phyloP scores from a whole-genome alignment of 2,329 filamentous ascomycete species.

The Penicillium frequentans region DNA sequence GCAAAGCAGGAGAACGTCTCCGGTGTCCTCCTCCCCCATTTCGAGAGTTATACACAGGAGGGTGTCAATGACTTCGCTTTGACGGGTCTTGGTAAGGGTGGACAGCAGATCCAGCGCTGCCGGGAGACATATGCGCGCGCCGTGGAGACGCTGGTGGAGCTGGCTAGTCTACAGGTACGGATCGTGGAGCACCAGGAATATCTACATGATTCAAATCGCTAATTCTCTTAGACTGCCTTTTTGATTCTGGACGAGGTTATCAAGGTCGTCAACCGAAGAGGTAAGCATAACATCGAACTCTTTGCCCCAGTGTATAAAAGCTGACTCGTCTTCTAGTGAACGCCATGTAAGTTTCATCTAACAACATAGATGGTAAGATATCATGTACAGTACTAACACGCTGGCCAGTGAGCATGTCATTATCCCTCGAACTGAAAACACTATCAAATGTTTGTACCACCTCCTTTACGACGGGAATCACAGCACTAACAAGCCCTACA shows the following conservation, averaged over 20 bases:
- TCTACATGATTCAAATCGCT: slow-evolving; percentile 3
- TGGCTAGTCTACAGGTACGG: slow-evolving; percentile 79
- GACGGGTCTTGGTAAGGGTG: slow-evolving; percentile 93
- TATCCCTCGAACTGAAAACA: slow-evolving; percentile 96
- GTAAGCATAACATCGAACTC: slow-evolving; percentile 46
- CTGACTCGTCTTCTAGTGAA: slow-evolving; percentile 62
- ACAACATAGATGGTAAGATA: neutral
- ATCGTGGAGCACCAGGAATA: neutral
- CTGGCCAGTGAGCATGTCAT: slow-evolving; percentile 63
- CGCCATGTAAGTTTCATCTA: slow-evolving; percentile 66
- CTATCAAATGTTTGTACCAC: slow-evolving; percentile 78
- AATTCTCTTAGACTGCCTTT: slow-evolving; percentile 71
- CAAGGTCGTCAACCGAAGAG: slow-evolving; percentile 96
- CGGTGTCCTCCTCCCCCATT: slow-evolving; percentile 88
- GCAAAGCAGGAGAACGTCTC: slow-evolving; percentile 99
- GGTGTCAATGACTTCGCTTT: slow-evolving; percentile 94
- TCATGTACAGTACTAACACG: slow-evolving; percentile 14
- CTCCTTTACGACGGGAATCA: neutral
- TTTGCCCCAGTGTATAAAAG: slow-evolving; percentile 21
- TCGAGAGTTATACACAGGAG: slow-evolving; percentile 87
- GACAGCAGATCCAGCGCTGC: slow-evolving; percentile 93
- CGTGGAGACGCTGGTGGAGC: slow-evolving; percentile 91
- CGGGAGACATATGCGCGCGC: slow-evolving; percentile 94
- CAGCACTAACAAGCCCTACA: slow-evolving; percentile 31
- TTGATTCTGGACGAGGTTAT: slow-evolving; percentile 98